These are phyloP conservation scores for Bipolaris cookei DNA, from an alignment of 2,329 filamentous ascomycete species.

Conservation along the genomic window DNA sequence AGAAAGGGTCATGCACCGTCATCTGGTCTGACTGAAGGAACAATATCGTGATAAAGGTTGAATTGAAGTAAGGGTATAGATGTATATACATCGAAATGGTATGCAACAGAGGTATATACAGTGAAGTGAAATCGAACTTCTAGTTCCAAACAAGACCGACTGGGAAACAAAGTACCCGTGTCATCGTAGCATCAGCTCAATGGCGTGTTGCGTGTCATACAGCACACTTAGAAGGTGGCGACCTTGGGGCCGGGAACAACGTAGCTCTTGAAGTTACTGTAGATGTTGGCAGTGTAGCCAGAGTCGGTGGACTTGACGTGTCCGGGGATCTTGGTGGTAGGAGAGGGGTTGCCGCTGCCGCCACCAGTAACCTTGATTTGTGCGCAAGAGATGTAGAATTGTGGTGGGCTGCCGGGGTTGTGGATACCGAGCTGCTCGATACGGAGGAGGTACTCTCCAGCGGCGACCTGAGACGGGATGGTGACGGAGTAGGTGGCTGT, in stretches of 20 bases:
- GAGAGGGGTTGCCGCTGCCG: constrained; percentile 32
- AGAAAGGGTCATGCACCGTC: not conserved
- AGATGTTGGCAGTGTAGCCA: constrained; percentile 50
- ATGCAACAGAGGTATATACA: constrained; percentile 17
- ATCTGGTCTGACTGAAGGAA: not conserved
- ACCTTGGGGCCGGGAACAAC: constrained; percentile 47
- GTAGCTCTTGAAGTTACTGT: constrained; percentile 48
- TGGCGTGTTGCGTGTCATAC: not conserved
- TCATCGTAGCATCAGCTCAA: not conserved
- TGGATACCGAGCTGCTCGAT: constrained; percentile 59
- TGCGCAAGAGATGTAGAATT: constrained; percentile 52
- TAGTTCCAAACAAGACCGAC: not conserved
- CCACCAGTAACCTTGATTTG: constrained; percentile 56
- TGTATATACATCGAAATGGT: not conserved
- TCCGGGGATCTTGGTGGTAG: constrained; percentile 44
- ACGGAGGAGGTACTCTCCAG: constrained; percentile 57
- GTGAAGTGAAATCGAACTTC: constrained; percentile 7
- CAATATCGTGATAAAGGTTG: not conserved
- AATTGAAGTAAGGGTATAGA: not conserved
- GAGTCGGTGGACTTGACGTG: constrained; percentile 41
- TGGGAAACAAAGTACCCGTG: not conserved
- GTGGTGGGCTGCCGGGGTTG: constrained; percentile 41
- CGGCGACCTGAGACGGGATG: constrained; percentile 51
- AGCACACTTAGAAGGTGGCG: constrained; percentile 40
- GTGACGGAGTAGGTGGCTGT: constrained; percentile 45